Evolutionary conservation across 768 basidiomycete species (phyloP).

Genomic region (Termitomyces sp.): DNA sequence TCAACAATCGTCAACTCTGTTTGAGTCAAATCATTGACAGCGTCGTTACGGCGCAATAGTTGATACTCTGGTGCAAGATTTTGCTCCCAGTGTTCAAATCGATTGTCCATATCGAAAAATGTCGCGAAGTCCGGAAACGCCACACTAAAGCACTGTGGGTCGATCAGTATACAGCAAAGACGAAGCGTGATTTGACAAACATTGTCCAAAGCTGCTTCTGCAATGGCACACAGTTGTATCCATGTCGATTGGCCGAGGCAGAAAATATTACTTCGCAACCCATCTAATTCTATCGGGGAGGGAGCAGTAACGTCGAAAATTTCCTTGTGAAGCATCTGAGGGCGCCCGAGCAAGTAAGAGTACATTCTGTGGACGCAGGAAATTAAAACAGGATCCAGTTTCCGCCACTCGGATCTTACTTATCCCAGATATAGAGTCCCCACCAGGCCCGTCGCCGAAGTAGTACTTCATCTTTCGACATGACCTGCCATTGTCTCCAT

Average conservation of each 20-base stretch:
- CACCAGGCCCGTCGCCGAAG: constrained; percentile 39
- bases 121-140: constrained; percentile 26
- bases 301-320: constrained; percentile 32
- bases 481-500: constrained; percentile 34
- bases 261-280: constrained; percentile 27
- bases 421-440: constrained; percentile 36
- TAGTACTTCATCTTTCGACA: constrained; percentile 35
- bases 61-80: constrained; percentile 35
- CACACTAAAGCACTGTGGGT: constrained; percentile 28
- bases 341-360: constrained; percentile 40
- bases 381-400: constrained; percentile 6
- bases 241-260: constrained; percentile 30
- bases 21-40: constrained; percentile 20
- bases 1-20: constrained; percentile 26
- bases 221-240: constrained; percentile 31
- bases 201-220: constrained; percentile 36
- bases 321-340: constrained; percentile 32
- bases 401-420: constrained; percentile 21
- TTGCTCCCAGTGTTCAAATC: constrained; percentile 37
- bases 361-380: constrained; percentile 24
- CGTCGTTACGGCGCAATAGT: constrained; percentile 21
- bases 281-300: constrained; percentile 21
- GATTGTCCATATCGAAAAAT: constrained; percentile 36
- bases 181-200: constrained; percentile 17
- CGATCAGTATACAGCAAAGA: background rate